Conservation (phyloP, 2,329 filamentous ascomycete genomes). For the Ophiobolus disseminans region DNA sequence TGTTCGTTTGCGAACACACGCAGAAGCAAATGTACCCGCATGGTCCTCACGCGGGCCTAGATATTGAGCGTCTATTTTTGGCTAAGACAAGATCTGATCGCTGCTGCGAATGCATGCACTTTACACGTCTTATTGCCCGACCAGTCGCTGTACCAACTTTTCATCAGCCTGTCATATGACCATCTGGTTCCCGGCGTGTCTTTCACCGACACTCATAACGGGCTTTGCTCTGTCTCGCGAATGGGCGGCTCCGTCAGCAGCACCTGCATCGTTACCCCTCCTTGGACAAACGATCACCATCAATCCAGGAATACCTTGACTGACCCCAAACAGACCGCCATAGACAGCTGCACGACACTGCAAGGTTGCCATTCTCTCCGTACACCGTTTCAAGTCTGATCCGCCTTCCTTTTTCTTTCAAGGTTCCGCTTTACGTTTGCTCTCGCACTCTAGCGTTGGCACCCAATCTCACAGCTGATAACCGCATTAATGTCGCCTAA, state of each 20-base stretch:
- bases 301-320: conserved; percentile 21
- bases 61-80: conserved; percentile 31
- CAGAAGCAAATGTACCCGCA: conserved; percentile 27
- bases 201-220: background rate
- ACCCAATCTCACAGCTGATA: too few species aligned
- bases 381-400: conserved; percentile 22
- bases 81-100: conserved; percentile 30
- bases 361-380: conserved; percentile 18
- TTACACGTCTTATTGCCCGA: conserved; percentile 19
- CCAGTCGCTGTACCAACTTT: conserved; percentile 25
- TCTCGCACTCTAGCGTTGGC: conserved; percentile 12
- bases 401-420: conserved; percentile 19
- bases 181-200: conserved; percentile 4
- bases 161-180: conserved; percentile 23
- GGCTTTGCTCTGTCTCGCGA: conserved; percentile 2
- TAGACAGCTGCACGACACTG: conserved; percentile 21
- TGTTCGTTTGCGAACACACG: conserved; percentile 18
- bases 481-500: too few species aligned
- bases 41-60: conserved; percentile 17
- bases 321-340: conserved; percentile 23
- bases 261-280: conserved; percentile 24
- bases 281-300: conserved; percentile 14
- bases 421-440: conserved; percentile 25
- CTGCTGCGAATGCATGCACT: conserved; percentile 17
- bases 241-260: conserved; percentile 20